Conservation (phyloP, 352 stramenopile genomes). For the Phytophthora pseudosyringae region DNA sequence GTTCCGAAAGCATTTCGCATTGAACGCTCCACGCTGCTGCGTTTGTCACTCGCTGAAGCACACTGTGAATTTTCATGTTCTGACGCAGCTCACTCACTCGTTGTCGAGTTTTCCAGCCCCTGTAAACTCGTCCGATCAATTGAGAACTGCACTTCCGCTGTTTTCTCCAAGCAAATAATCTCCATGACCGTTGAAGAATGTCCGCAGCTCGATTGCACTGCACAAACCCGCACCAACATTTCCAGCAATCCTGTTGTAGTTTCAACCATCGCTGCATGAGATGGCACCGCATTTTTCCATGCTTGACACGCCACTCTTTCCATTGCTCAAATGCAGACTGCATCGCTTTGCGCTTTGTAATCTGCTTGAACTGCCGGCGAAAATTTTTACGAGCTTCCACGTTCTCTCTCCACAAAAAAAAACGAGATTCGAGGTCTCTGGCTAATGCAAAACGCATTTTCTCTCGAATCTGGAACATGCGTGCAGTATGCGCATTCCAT, state of each 20-base stretch:
- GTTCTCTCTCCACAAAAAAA: constrained; percentile 19
- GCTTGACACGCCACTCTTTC: constrained; percentile 15
- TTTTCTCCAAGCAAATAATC: constrained; percentile 2
- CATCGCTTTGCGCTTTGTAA: constrained; percentile 18
- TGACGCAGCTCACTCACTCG: constrained; percentile 2
- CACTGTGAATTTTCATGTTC: constrained; percentile 19
- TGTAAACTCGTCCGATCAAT: constrained; percentile 16
- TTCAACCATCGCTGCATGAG: constrained; percentile 11
- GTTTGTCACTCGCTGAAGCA: constrained; percentile 10
- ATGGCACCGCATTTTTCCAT: constrained; percentile 24
- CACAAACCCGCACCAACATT: constrained; percentile 9
- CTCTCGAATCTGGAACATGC: constrained; percentile 9
- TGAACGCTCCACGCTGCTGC: constrained; percentile 5
- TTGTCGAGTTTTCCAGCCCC: constrained; percentile 11
- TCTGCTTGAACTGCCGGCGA: constrained; percentile 12
- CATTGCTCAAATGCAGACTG: constrained; percentile 19
- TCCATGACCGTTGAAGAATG: constrained; percentile 19
- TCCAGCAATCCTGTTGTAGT: constrained; percentile 12
- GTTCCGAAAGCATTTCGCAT: not conserved
- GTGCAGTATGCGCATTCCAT: constrained; percentile 14
- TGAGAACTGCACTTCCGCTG: not conserved
- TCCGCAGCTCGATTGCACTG: constrained; percentile 8
- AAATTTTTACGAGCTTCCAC: constrained; percentile 7
- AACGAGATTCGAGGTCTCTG: constrained; percentile 13
- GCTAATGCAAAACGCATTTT: constrained; percentile 20